phyloP scores from a whole-genome alignment of 2,329 filamentous ascomycete genomes.

The Coniochaeta sp. region DNA sequence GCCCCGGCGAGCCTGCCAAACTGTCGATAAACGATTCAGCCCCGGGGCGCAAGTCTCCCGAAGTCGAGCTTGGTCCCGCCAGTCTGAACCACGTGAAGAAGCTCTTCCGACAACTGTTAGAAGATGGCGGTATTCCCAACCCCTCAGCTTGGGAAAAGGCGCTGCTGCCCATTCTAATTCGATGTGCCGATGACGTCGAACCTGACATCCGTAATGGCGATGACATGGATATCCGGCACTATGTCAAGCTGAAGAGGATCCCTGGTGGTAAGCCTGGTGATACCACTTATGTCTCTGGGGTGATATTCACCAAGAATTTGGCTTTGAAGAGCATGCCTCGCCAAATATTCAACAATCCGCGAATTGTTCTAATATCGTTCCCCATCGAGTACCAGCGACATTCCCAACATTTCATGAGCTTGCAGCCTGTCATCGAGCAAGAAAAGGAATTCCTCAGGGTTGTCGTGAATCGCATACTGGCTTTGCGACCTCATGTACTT shows the following conservation, averaged over 20 bases:
- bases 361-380: constrained; percentile 89
- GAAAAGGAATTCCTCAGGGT: constrained; percentile 91
- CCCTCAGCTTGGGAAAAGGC: constrained; percentile 80
- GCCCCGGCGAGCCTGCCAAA: constrained; percentile 33
- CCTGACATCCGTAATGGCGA: constrained; percentile 87
- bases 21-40: constrained; percentile 77
- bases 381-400: constrained; percentile 93
- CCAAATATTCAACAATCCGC: constrained; percentile 66
- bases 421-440: constrained; percentile 93
- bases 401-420: constrained; percentile 90
- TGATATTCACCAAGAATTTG: constrained; percentile 96
- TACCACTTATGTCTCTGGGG: constrained; percentile 91
- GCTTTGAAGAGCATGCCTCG: constrained; percentile 95
- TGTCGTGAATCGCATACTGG: constrained; percentile 84
- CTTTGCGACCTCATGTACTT: constrained; percentile 75
- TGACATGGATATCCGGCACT: constrained; percentile 94
- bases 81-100: constrained; percentile 84
- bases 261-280: constrained; percentile 84
- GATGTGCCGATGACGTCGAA: constrained; percentile 89
- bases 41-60: constrained; percentile 64
- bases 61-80: constrained; percentile 78
- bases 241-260: constrained; percentile 95
- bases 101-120: constrained; percentile 74
- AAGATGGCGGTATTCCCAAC: constrained; percentile 68
- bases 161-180: constrained; percentile 80